Conservation (phyloP, 495 filamentous ascomycete genomes). For the Aspergillus ostianus region DNA sequence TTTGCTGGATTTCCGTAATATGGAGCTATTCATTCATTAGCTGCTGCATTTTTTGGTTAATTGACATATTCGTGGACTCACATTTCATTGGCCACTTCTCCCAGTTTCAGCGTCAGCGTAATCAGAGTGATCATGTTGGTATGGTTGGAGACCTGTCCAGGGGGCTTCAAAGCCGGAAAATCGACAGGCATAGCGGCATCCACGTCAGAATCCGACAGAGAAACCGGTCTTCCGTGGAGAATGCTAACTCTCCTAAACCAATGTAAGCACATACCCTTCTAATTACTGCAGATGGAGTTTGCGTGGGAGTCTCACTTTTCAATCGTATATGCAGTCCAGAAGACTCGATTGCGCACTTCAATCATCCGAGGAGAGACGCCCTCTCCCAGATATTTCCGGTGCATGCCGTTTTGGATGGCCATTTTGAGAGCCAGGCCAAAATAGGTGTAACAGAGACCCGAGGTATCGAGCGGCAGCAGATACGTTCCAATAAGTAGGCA, state of each 20-base stretch:
- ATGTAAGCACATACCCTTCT: slow-evolving; percentile 16
- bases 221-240: slow-evolving; percentile 47
- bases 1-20: slow-evolving; percentile 39
- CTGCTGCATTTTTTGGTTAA: background rate
- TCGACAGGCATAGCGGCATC: slow-evolving; percentile 48
- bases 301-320: slow-evolving; percentile 37
- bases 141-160: slow-evolving; percentile 39
- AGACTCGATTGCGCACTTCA: slow-evolving; percentile 49
- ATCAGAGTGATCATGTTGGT: slow-evolving; percentile 49
- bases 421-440: slow-evolving; percentile 50
- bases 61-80: slow-evolving; percentile 17
- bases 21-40: slow-evolving; percentile 24
- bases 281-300: background rate
- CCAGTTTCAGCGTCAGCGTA: slow-evolving; percentile 45
- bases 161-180: slow-evolving; percentile 38
- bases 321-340: slow-evolving; percentile 53
- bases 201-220: slow-evolving; percentile 43
- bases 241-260: slow-evolving; percentile 37
- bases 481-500: slow-evolving; percentile 51
- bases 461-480: slow-evolving; percentile 48
- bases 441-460: slow-evolving; percentile 51
- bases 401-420: slow-evolving; percentile 56
- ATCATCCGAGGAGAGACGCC: slow-evolving; percentile 41
- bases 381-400: slow-evolving; percentile 47
- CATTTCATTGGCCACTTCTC: slow-evolving; percentile 47